Evolutionary conservation across 192 early-diverging fungal genomes (phyloP).

Genomic region (Umbelopsis vinacea): DNA sequence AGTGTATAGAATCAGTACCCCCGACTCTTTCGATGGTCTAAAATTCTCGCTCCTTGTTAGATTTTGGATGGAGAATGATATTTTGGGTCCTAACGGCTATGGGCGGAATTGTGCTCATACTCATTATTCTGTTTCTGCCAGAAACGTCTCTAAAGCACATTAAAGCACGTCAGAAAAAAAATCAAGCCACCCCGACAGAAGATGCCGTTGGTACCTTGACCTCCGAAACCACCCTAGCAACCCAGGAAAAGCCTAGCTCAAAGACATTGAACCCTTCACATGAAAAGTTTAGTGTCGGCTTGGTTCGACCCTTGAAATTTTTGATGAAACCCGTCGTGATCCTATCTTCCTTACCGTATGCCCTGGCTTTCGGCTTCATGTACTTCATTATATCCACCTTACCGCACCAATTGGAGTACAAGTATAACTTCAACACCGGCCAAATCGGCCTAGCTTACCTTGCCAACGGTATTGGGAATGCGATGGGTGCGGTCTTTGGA

Average conservation of each 20-base stretch:
- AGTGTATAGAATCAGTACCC: not conserved
- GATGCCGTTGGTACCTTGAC: not conserved
- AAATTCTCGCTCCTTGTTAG: not conserved
- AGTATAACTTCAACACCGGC: conserved; percentile 26
- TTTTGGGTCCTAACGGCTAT: conserved; percentile 63
- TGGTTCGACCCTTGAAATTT: conserved; percentile 32
- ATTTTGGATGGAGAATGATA: conserved; percentile 41
- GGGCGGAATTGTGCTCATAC: conserved; percentile 51
- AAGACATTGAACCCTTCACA: not conserved
- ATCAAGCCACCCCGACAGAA: too few relatives aligned
- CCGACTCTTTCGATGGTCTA: not conserved
- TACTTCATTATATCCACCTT: conserved; percentile 40
- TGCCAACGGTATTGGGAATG: conserved; percentile 39
- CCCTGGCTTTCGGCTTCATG: conserved; percentile 40
- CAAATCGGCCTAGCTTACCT: conserved; percentile 37
- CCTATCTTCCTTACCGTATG: conserved; percentile 27
- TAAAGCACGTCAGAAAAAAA: not conserved
- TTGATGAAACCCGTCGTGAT: conserved; percentile 27
- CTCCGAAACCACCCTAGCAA: not conserved
- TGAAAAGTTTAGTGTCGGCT: not conserved
- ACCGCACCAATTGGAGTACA: conserved; percentile 24
- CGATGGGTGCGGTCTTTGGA: conserved; percentile 33
- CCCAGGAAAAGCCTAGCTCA: not conserved
- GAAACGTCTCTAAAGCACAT: conserved; percentile 50
- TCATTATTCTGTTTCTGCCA: conserved; percentile 61